Percentiles rank a stretch among this genome's conserved stretches.
Evolutionary conservation across 1,284 basidiomycete species (phyloP).

Genomic region (Boletus sp.): DNA sequence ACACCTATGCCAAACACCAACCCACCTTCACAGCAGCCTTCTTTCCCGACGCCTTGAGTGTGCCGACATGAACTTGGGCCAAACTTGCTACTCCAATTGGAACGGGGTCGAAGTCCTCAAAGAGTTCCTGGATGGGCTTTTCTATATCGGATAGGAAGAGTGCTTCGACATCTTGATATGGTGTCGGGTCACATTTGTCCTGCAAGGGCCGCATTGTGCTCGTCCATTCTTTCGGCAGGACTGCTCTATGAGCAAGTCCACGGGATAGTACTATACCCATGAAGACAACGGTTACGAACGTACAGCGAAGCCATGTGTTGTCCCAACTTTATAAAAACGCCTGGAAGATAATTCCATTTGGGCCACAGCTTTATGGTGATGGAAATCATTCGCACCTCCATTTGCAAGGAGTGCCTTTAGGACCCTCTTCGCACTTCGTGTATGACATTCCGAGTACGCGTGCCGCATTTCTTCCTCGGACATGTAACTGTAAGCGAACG

Average conservation of each 20-base stretch:
- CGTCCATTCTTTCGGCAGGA: slow-evolving; percentile 83
- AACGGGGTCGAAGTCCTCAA: slow-evolving; percentile 81
- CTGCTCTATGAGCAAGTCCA: slow-evolving; percentile 34
- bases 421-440: slow-evolving; percentile 73
- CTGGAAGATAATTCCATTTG: slow-evolving; percentile 30
- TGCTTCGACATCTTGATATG: slow-evolving; percentile 62
- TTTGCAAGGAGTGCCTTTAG: slow-evolving; percentile 80
- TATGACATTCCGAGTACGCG: slow-evolving; percentile 77
- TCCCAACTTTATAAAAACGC: slow-evolving; percentile 90
- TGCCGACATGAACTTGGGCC: slow-evolving; percentile 92
- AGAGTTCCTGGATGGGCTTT: slow-evolving; percentile 56
- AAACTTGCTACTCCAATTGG: slow-evolving; percentile 94
- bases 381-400: slow-evolving; percentile 54
- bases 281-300: slow-evolving; percentile 24
- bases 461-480: slow-evolving; percentile 52
- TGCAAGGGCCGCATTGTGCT: slow-evolving; percentile 67
- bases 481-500: slow-evolving; percentile 58
- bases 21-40: slow-evolving; percentile 86
- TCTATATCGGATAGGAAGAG: slow-evolving; percentile 77
- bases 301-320: slow-evolving; percentile 81
- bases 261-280: background rate
- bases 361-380: background rate
- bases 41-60: slow-evolving; percentile 65
- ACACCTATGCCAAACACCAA: background rate
- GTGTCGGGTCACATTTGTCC: slow-evolving; percentile 81